Evolutionary conservation across 148 eudicot species (phyloP), one percentile per base, ranked within the genome.

Genomic region (Dysphania ambrosioides): DNA sequence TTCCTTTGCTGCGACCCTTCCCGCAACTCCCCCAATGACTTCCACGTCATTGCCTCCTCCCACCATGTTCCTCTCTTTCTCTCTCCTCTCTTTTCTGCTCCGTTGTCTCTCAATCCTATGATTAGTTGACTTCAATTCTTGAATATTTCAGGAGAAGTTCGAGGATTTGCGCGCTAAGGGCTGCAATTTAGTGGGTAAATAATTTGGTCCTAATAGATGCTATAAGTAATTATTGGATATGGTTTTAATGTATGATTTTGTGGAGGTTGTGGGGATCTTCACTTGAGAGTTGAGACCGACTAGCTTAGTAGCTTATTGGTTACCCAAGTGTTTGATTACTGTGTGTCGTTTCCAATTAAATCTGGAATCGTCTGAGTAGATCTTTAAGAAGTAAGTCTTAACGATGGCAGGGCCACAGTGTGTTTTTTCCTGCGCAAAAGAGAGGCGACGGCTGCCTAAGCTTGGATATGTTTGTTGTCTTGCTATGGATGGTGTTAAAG

Each of bases 371-470:
- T n/a, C n/a, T n/a, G n/a, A n/a, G n/a, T n/a, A n/a, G n/a, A n/a
- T n/a, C n/a, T n/a, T n/a, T n/a, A n/a, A n/a, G n/a, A n/a, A n/a
- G n/a, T n/a, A n/a, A n/a, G n/a, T n/a, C n/a, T n/a, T n/a, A n/a
- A n/a, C n/a, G n/a, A n/a, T 83, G 71, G 56, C 83, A 95, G 99
- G 99, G 82, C 99, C 99, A 67, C 99, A 89, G 71, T 95, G 99
- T 70, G 87, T 92, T 80, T 83, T 95, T 73, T 83, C 91, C 63
- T 95, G 99, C 81, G 97, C 97, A 23, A 92, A 90, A 88, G 97
- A 95, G 74, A 92, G 81, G 71, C 83, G 94, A 51, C 71, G 75
- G 32, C 91, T 95, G 60, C 97, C 99, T 72, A 92, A 86, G 77
- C 88, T 80, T 56, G 94, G 97, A 16, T 95, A 75, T 73, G 87